A percentile compares a stretch with the other conserved stretches of the same genome.
phyloP scores from a whole-genome alignment of 352 stramenopile genomes.

The Aphanomyces astaci region DNA sequence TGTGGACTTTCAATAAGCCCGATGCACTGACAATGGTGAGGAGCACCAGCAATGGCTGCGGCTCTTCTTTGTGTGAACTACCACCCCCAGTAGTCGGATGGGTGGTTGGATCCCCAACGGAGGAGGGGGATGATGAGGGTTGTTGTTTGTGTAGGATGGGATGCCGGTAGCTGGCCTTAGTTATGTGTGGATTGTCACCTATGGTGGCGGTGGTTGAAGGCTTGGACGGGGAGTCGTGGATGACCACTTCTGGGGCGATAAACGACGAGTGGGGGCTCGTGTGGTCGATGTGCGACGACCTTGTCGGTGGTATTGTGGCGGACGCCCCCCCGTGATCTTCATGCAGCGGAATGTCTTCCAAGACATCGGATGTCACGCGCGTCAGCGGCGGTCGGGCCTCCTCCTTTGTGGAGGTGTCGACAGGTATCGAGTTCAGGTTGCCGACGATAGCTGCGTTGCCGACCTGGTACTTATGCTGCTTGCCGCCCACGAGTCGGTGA shows the following conservation, averaged over 20 bases:
- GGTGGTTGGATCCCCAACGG: no score
- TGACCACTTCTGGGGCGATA: slow-evolving; percentile 11
- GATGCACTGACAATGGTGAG: slow-evolving; percentile 19
- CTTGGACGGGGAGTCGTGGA: slow-evolving; percentile 19
- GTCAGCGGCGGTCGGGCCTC: not conserved
- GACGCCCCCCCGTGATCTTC: not conserved
- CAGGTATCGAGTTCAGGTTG: not conserved
- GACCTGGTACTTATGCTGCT: slow-evolving; percentile 6
- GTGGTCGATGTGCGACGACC: not conserved
- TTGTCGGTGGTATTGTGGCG: not conserved
- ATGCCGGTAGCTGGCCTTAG: not conserved
- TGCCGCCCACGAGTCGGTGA: not conserved
- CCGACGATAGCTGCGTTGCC: not conserved
- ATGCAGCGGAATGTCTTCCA: slow-evolving; percentile 3
- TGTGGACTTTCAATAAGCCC: slow-evolving; percentile 23
- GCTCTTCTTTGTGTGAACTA: not conserved
- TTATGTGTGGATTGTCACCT: not conserved
- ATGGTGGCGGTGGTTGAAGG: not conserved
- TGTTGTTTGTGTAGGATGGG: not conserved
- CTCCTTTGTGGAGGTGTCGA: no score
- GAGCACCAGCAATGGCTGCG: not conserved
- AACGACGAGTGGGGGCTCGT: not conserved
- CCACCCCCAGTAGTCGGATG: no score
- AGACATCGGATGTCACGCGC: not conserved
- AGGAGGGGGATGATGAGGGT: no score